Base-by-base conservation (phyloP, 495 filamentous ascomycete species). In the Geoglossum glabrum region DNA sequence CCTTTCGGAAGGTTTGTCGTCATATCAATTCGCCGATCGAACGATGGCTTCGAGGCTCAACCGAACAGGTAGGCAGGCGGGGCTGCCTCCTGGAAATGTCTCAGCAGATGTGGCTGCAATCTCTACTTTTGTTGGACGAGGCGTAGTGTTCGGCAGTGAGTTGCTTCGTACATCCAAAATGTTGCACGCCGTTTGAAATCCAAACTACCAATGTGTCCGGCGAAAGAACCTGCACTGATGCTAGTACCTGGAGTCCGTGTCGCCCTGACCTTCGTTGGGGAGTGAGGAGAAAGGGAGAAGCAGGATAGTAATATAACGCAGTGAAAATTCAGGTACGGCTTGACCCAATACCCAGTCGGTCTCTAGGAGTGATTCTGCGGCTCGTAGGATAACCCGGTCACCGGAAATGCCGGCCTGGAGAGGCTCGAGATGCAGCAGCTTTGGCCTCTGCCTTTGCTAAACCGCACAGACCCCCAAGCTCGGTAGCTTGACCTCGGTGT, bases 1-100 rank as follows among this genome's bases (percentile, higher is more conserved):
- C 56, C 62, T 57, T 57, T 56, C 25, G 59, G 59, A 26, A 60
- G 54, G 34, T 43, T 60, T 21, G 59, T 58, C 59, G 59, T 60
- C 59, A 60, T 60, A n/a, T 45, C 56, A 52, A 52, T 52, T 30
- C 25, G 30, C 26, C 23, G 2, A 19, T 30, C 10, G 11, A 52
- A 26, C 17, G n/a, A 45, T 21, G n/a, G n/a, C 3, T 45, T 45
- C n/a, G 40, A 45, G 3, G 10, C 3, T 13, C 26, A 52, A 27
- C 17, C 8, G 10, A 28, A 19, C 49, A 52, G 49, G 49, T 13
- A 27, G 25, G 49, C 49, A 52, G 21, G 11, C 49, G 25, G 19
- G 25, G 49, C 49, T 15, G 49, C 15, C 49, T 27, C 49, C 49
- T 31, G 23, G 31, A 19, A 45, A 45, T 19, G 5, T 17, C n/a